phyloP scores from a whole-genome alignment of 2,329 filamentous ascomycete species.

The Penicillium thymicola region DNA sequence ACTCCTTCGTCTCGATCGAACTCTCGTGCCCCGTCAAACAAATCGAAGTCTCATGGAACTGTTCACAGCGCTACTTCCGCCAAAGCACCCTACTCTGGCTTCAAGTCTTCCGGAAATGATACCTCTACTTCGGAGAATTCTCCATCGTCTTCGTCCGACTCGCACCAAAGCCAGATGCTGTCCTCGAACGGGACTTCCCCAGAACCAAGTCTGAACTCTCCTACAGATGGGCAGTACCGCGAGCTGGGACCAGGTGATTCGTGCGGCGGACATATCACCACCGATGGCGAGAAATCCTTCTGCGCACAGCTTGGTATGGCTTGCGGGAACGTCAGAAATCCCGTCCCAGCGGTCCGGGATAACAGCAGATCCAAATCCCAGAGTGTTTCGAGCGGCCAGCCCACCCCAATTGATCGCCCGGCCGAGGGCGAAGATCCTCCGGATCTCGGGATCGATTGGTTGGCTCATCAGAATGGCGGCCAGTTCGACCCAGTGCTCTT shows the following conservation, averaged over 20 bases:
- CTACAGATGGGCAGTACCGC: slow-evolving; percentile 36
- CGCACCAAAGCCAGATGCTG: slow-evolving; percentile 41
- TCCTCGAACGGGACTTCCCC: slow-evolving; percentile 52
- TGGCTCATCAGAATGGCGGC: slow-evolving; percentile 75
- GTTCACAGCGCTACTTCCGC: slow-evolving; percentile 10
- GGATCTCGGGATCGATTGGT: slow-evolving; percentile 56
- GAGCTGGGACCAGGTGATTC: slow-evolving; percentile 30
- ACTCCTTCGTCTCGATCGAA: slow-evolving; percentile 12
- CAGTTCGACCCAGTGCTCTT: slow-evolving; percentile 91
- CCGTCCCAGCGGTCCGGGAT: slow-evolving; percentile 39
- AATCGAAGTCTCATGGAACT: slow-evolving; percentile 12
- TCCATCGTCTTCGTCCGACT: slow-evolving; percentile 49
- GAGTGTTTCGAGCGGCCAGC: slow-evolving; percentile 30
- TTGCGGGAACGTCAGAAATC: slow-evolving; percentile 46
- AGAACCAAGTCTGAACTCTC: slow-evolving; percentile 45
- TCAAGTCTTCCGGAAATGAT: slow-evolving; percentile 24
- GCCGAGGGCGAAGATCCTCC: slow-evolving; percentile 9
- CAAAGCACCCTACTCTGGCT: slow-evolving; percentile 19
- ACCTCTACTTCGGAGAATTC: slow-evolving; percentile 44
- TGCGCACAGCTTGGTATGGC: slow-evolving; percentile 45
- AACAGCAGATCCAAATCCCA: slow-evolving; percentile 24
- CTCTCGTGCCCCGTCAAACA: slow-evolving; percentile 8
- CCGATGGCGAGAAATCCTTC: slow-evolving; percentile 45
- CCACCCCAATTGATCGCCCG: slow-evolving; percentile 6
- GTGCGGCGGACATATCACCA: slow-evolving; percentile 28